Base-by-base conservation (phyloP, 768 basidiomycete genomes). In the Crucibulum laeve region DNA sequence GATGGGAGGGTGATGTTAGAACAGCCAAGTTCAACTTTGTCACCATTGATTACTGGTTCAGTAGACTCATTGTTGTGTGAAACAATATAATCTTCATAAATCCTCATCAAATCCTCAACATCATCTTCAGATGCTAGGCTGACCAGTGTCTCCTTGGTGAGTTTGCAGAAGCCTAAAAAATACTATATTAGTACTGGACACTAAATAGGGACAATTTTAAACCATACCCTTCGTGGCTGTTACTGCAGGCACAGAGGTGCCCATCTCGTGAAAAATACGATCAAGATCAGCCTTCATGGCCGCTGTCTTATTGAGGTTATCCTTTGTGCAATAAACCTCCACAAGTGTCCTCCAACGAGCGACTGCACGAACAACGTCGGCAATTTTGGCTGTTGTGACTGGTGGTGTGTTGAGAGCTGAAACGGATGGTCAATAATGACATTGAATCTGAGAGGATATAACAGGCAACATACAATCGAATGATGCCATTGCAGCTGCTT, bases 71-170 rank as follows among this genome's bases (percentile, higher is more conserved):
- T 25, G 14, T 37, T 5, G 4, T 32, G 38, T 46, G 60, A 59
- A 36, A 46, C 53, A 7, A 54, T 53, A 3, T 25, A 13, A n/a
- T n/a, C n/a, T n/a, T n/a, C n/a, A 33, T 60, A 62, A 2, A 57
- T 10, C 15, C 25, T 37, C 1, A 52, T 34, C 17, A 60, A 14
- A 5, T 52, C 50, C 3, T 17, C 36, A 5, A 56, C 8, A 11
- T 56, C 56, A n/a, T 53, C 44, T 6, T 51, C 19, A 0, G 53
- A 43, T 6, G 55, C 52, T 13, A 61, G 35, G 3, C 43, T 24
- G 13, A 44, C 26, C 2, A 54, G 32, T 25, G 39, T 50, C 4
- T 49, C 36, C 7, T 11, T 18, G 1, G 48, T 41, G 5, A 37
- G 5, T 11, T 6, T 22, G 30, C 15, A 43, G 37, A 43, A 4